Conservation (phyloP, 306 rosid species). For the Albizia julibrissin region DNA sequence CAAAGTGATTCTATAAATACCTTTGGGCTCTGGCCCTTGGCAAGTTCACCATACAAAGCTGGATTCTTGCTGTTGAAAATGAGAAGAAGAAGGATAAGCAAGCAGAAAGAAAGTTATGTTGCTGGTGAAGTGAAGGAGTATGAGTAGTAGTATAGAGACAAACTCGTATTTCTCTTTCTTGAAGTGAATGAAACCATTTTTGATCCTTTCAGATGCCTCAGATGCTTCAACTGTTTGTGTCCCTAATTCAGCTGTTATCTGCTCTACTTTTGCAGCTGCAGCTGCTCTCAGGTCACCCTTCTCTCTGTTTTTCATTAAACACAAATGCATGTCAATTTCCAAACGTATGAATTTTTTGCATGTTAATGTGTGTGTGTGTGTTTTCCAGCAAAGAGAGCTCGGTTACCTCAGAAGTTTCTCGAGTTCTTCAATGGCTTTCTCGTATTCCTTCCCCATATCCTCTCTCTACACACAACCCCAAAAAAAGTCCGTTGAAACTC, state of each 20-base stretch:
- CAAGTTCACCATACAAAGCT: conserved; percentile 81
- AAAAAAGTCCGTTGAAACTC: conserved; percentile 15
- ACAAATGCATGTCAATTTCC: conserved; percentile 7
- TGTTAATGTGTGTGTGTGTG: neutral
- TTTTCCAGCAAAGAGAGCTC: neutral
- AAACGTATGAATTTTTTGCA: neutral
- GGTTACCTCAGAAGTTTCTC: conserved; percentile 76
- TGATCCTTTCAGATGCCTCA: conserved; percentile 66
- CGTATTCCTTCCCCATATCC: conserved; percentile 77
- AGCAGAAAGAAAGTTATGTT: conserved; percentile 30
- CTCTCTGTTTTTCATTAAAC: conserved; percentile 49
- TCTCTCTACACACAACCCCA: conserved; percentile 40
- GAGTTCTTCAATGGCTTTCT: conserved; percentile 84
- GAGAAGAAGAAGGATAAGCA: conserved; percentile 10
- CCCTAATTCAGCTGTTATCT: conserved; percentile 71
- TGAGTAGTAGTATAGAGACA: conserved; percentile 17
- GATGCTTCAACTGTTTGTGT: conserved; percentile 40
- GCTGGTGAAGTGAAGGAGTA: neutral
- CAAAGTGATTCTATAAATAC: conserved; percentile 28
- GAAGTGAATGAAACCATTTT: conserved; percentile 74
- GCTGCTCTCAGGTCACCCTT: conserved; percentile 61
- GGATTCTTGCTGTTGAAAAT: conserved; percentile 64
- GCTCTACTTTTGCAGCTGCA: conserved; percentile 83
- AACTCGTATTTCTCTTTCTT: conserved; percentile 96
- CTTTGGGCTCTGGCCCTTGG: conserved; percentile 94